Conservation (phyloP, 768 basidiomycete species). For the Tylopilus sp. region DNA sequence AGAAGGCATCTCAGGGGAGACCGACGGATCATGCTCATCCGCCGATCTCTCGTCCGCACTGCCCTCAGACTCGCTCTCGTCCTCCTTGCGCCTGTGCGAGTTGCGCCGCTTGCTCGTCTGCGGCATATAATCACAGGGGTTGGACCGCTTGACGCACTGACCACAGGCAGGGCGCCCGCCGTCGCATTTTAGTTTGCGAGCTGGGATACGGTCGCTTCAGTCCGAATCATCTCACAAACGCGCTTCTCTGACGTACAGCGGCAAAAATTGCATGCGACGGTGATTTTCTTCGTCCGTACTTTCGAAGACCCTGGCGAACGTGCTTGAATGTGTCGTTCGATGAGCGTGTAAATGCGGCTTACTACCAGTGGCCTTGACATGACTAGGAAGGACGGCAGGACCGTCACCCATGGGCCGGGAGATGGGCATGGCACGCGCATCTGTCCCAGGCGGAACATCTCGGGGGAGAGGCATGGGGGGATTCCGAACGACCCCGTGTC, state of each 20-base stretch:
- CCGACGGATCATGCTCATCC: conserved; percentile 49
- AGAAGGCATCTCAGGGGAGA: conserved; percentile 48
- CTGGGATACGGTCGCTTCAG: conserved; percentile 39
- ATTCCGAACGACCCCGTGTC: conserved; percentile 43
- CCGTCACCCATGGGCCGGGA: conserved; percentile 40
- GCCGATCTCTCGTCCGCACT: conserved; percentile 60
- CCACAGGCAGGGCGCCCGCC: conserved; percentile 80
- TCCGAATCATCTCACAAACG: conserved; percentile 11
- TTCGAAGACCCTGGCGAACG: conserved; percentile 50
- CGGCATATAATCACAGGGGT: conserved; percentile 78
- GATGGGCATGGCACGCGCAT: conserved; percentile 42
- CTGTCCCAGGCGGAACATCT: conserved; percentile 44
- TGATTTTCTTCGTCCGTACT: conserved; percentile 79
- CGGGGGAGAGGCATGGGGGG: conserved; percentile 44
- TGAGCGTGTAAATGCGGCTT: conserved; percentile 23
- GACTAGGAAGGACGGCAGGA: conserved; percentile 20
- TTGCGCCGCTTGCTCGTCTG: conserved; percentile 70
- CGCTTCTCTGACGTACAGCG: conserved; percentile 57
- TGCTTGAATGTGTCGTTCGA: conserved; percentile 13
- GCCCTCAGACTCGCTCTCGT: conserved; percentile 55
- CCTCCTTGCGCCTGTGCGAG: conserved; percentile 59
- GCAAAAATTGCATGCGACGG: conserved; percentile 88
- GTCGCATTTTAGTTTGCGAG: conserved; percentile 86
- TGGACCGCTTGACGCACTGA: conserved; percentile 76
- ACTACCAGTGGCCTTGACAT: conserved; percentile 37